Conservation (phyloP, 2,329 filamentous ascomycete genomes). For the Fusarium mexicanum region DNA sequence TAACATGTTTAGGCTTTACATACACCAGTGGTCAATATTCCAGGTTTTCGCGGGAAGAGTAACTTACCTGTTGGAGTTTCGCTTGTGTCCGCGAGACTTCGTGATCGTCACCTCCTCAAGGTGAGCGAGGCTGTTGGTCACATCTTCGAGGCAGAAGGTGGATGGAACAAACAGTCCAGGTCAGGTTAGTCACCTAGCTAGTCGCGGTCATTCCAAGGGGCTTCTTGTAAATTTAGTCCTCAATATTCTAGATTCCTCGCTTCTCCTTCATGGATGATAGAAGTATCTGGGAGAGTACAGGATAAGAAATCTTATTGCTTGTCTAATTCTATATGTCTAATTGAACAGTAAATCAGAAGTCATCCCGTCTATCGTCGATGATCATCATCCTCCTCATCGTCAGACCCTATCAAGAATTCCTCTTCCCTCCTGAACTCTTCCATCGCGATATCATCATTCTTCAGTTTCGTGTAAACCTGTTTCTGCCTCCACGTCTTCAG, state of each 20-base stretch:
- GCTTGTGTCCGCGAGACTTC: constrained; percentile 58
- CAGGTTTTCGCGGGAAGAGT: constrained; percentile 64
- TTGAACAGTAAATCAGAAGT: not conserved
- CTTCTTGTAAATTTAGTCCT: too few relatives aligned
- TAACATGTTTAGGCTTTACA: constrained; percentile 56
- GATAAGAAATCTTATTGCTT: not conserved
- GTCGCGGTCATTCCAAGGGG: not conserved
- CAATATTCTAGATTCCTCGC: not conserved
- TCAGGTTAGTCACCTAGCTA: too few relatives aligned
- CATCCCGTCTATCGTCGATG: not conserved
- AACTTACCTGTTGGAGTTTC: constrained; percentile 67
- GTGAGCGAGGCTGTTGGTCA: constrained; percentile 50
- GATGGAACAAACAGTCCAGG: constrained; percentile 14
- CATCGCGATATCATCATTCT: constrained; percentile 38
- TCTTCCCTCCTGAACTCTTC: constrained; percentile 50
- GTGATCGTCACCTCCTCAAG: constrained; percentile 55
- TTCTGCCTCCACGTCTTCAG: constrained; percentile 9
- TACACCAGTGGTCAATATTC: constrained; percentile 69
- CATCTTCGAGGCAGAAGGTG: constrained; percentile 46
- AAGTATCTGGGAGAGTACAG: too few relatives aligned
- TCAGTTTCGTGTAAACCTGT: constrained; percentile 33
- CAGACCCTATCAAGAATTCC: constrained; percentile 28
- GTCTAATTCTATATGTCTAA: not conserved
- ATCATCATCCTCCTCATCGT: constrained; percentile 19
- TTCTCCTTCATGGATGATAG: not conserved